Conservation (phyloP, 1,139 yeast species). For the Pichia norvegensis region DNA sequence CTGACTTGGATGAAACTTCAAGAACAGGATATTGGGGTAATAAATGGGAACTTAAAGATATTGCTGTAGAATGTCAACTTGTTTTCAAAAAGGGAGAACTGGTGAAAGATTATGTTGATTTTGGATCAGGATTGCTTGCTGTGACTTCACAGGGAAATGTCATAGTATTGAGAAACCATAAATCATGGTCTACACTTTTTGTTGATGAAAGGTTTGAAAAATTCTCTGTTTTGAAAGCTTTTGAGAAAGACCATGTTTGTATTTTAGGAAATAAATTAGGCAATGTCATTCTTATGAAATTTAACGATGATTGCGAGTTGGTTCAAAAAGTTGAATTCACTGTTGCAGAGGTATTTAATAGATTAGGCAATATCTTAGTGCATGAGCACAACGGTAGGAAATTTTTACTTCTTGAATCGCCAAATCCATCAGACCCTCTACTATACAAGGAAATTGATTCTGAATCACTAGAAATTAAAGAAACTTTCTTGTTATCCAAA, state of each 20-base stretch:
- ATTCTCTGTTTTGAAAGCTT: conserved; percentile 46
- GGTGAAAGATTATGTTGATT: conserved; percentile 52
- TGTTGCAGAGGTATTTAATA: conserved; percentile 10
- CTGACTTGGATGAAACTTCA: conserved; percentile 36
- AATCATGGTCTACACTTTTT: conserved; percentile 30
- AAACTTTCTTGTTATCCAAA: conserved; percentile 24
- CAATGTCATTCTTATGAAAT: conserved; percentile 39
- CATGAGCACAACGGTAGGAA: conserved; percentile 19
- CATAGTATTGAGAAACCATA: conserved; percentile 28
- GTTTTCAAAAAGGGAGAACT: conserved; percentile 42
- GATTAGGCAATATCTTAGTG: conserved; percentile 13
- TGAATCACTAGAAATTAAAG: conserved; percentile 19
- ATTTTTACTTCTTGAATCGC: conserved; percentile 51
- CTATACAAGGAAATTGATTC: conserved; percentile 35
- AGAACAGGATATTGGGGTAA: conserved; percentile 24
- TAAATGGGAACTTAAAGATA: conserved; percentile 30
- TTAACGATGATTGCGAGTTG: conserved; percentile 25
- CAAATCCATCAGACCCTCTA: conserved; percentile 55
- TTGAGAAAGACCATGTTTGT: conserved; percentile 34
- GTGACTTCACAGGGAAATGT: conserved; percentile 61
- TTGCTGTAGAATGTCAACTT: conserved; percentile 28
- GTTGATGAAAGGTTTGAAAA: conserved; percentile 34
- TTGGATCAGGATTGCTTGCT: conserved; percentile 39
- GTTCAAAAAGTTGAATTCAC: conserved; percentile 16
- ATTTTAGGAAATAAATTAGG: conserved; percentile 50